Evolutionary conservation across 139 green algal genomes (phyloP), one percentile per base, ranked within the genome.

Genomic region (Nannochloris sp.): DNA sequence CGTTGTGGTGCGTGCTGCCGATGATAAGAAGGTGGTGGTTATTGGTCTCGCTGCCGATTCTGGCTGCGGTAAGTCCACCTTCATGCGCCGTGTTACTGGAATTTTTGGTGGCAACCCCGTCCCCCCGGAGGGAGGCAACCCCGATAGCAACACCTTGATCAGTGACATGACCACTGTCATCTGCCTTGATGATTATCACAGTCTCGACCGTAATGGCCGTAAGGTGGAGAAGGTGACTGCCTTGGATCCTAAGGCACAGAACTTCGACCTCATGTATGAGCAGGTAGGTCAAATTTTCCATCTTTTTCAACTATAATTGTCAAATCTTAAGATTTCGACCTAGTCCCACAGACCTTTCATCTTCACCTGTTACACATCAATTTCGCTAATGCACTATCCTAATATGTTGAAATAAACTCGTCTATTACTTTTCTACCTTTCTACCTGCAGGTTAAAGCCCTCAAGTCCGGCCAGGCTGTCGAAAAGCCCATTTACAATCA

Each of bases 401-500:
- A 36, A n/a, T n/a, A n/a, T n/a, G n/a, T n/a, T n/a, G n/a, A n/a
- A n/a, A n/a, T n/a, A n/a, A n/a, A n/a, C n/a, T n/a, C 19, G 23
- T 27, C 25, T 14, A 33, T 27, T 57, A 23, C 1, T 57, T 57
- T 57, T 14, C 19, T 14, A 33, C 19, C 9, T 0, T 57, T 0
- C 10, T 2, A 37, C 9, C 39, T 35, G 35, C 87, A 93, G 80
- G 84, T 97, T 55, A 95, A 96, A 81, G 92, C 81, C 27, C 78
- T 99, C 53, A 97, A 97, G 85, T 89, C 96, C 68, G 95, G 95
- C 74, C 96, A 97, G 89, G 13, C 87, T 14, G 90, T 98, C 8
- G 73, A 95, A 42, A 99, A 99, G 90, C 95, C 90, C 51, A 99
- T 99, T 79, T 99, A 99, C 93, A 99, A 99, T 89, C 95, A 99